Evolutionary conservation across 257 asterid genomes (phyloP), one percentile per base, ranked within the genome.

Genomic region (Craterostigma plantagineum): DNA sequence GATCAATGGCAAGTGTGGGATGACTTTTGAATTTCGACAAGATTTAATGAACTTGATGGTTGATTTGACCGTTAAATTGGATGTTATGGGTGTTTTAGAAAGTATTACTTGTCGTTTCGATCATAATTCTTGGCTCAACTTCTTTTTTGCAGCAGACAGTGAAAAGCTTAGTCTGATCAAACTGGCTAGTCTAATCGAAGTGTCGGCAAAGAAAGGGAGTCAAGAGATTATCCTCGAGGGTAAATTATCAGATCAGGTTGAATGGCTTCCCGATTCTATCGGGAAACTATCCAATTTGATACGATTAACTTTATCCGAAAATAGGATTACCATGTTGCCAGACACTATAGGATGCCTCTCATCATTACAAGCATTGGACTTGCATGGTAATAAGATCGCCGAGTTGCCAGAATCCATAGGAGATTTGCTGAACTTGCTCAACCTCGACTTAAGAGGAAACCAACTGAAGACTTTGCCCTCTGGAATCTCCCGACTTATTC

Each of bases 241-340:
- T 16, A 81, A 60, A 51, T 64, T 86, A 62, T 55, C 71, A 7
- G 96, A 86, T 14, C 96, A 81, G 43, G 57, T 81, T 9, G 93
- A 81, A 33, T 86, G 96, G 96, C 76, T 86, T 60, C 96, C 96
- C 11, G 96, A 86, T 75, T 81, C 94, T 5, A 58, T 86, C 37
- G 83, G 96, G 61, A 86, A 86, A 64, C 75, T 86, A 12, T 62
- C 86, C 7, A 61, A 69, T 54, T 65, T 81, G 73, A 61, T 62
- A 50, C 57, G 71, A 0, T 61, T 86, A 69, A 70, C 81, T 69
- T 56, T 86, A 38, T 81, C 96, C 0, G 91, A 77, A 55, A 86
- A 86, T 57, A 63, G 83, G 55, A 72, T 86, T 54, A 43, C 60
- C n/a, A 70, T 56, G 33, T 49, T 86, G 38, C 91, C 94, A 0